These are phyloP conservation scores for Talaromyces sp. DNA, from an alignment of 2,329 filamentous ascomycete species.

Conservation along the genomic window DNA sequence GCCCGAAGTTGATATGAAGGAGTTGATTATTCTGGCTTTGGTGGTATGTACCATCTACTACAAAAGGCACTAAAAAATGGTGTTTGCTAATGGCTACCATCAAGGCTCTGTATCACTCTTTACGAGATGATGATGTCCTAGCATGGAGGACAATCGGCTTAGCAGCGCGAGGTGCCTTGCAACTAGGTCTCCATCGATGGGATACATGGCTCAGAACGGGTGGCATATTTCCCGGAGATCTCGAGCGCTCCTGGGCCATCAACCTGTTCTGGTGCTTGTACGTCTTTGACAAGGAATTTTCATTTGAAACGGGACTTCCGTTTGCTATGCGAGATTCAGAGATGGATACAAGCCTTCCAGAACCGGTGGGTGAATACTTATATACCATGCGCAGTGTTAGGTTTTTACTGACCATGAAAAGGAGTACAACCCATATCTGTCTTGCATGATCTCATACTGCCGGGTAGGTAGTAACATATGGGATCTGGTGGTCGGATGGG, in stretches of 20 bases:
- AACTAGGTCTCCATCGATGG: slow-evolving; percentile 59
- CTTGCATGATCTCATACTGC: slow-evolving; percentile 79
- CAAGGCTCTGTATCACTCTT: slow-evolving; percentile 32
- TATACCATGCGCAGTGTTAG: neutral
- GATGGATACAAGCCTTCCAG: slow-evolving; percentile 70
- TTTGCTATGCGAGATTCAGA: slow-evolving; percentile 79
- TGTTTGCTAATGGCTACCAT: slow-evolving; percentile 1
- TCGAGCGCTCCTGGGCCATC: slow-evolving; percentile 44
- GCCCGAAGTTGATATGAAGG: slow-evolving; percentile 34
- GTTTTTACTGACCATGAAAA: neutral
- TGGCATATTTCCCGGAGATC: slow-evolving; percentile 30
- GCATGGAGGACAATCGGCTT: slow-evolving; percentile 89
- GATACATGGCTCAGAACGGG: slow-evolving; percentile 60
- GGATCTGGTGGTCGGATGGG: slow-evolving; percentile 69
- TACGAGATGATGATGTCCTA: slow-evolving; percentile 44
- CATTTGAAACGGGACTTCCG: slow-evolving; percentile 68
- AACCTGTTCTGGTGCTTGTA: slow-evolving; percentile 83
- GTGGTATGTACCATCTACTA: slow-evolving; percentile 1
- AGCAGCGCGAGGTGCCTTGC: slow-evolving; percentile 44
- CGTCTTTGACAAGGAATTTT: slow-evolving; percentile 78
- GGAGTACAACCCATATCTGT: slow-evolving; percentile 56
- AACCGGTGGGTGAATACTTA: slow-evolving; percentile 54
- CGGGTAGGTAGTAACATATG: slow-evolving; percentile 79
- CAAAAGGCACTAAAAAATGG: slow-evolving; percentile 7
- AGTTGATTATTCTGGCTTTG: slow-evolving; percentile 22